Evolutionary conservation across 2,329 filamentous ascomycete genomes (phyloP).

Genomic region (Zopfia rhizophila): DNA sequence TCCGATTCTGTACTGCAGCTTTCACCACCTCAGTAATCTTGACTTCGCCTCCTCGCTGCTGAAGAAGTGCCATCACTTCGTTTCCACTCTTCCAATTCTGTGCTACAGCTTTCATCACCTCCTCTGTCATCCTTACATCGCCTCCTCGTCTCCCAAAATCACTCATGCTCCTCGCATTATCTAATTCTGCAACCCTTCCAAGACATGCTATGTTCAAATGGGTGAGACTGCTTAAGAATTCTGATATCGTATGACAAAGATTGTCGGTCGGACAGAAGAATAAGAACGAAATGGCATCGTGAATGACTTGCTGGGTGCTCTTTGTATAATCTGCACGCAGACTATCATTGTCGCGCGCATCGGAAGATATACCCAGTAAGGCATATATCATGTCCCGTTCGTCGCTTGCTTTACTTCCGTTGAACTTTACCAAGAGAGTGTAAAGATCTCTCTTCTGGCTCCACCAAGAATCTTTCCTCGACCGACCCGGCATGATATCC

Average conservation of each 20-base stretch:
- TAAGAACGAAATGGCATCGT: constrained; percentile 13
- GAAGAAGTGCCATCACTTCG: constrained; percentile 5
- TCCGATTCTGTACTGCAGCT: constrained; percentile 5
- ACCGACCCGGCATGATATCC: constrained; percentile 32
- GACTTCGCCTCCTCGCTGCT: constrained; percentile 5
- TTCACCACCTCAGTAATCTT: constrained; percentile 9
- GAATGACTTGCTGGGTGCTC: constrained; percentile 11
- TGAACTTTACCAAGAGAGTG: constrained; percentile 29
- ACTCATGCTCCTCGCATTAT: too few species aligned
- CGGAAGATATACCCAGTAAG: constrained; percentile 31
- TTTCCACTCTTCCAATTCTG: constrained; percentile 1
- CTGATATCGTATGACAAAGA: too few species aligned
- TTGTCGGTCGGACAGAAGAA: too few species aligned
- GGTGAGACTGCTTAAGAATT: too few species aligned
- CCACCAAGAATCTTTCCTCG: constrained; percentile 31
- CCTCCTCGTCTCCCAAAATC: constrained; percentile 5
- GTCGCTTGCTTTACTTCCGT: constrained; percentile 26
- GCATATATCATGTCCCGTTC: constrained; percentile 33
- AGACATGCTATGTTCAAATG: too few species aligned
- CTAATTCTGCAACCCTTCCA: too few species aligned
- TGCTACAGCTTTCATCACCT: constrained; percentile 6
- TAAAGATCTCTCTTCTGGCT: constrained; percentile 20
- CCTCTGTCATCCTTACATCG: constrained; percentile 6
- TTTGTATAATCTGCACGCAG: constrained; percentile 21
- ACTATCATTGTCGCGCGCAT: constrained; percentile 14